Percentiles rank a stretch among this genome's conserved stretches.
Conservation (phyloP, 2,329 filamentous ascomycete genomes). For the Hymenoscyphus albidus region DNA sequence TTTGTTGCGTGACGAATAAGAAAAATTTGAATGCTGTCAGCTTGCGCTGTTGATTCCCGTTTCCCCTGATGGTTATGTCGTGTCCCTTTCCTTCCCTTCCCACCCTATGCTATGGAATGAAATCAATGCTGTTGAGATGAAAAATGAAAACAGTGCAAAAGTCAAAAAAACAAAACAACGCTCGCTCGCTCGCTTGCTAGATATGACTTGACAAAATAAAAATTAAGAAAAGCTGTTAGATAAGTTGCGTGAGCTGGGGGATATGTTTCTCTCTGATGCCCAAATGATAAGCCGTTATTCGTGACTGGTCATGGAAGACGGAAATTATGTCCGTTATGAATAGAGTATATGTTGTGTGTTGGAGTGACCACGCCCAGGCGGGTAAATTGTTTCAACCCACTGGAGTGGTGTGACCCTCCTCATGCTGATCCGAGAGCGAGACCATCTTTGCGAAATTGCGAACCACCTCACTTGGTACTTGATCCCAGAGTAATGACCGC, state of each 20-base stretch:
- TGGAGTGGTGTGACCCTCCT: slow-evolving; percentile 23
- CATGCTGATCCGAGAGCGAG: slow-evolving; percentile 59
- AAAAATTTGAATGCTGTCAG: slow-evolving; percentile 11
- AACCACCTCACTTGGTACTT: slow-evolving; percentile 88
- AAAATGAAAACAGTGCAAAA: slow-evolving; percentile 29
- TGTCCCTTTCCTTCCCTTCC: slow-evolving; percentile 10
- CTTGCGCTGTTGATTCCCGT: slow-evolving; percentile 17
- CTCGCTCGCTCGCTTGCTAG: slow-evolving; percentile 31
- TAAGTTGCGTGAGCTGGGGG: slow-evolving; percentile 47
- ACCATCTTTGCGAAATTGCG: slow-evolving; percentile 90
- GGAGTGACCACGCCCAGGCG: slow-evolving; percentile 4
- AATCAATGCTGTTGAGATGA: slow-evolving; percentile 19
- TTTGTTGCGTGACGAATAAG: slow-evolving; percentile 10
- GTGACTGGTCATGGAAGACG: slow-evolving; percentile 19
- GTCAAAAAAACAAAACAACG: slow-evolving; percentile 35
- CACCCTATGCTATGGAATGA: slow-evolving; percentile 1
- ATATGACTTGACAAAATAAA: slow-evolving; percentile 30
- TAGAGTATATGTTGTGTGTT: slow-evolving; percentile 12
- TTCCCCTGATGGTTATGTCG: slow-evolving; percentile 6
- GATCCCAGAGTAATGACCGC: slow-evolving; percentile 87
- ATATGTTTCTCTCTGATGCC: slow-evolving; percentile 36
- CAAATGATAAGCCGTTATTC: slow-evolving; percentile 27
- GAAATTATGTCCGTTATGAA: slow-evolving; percentile 13
- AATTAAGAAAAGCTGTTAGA: slow-evolving; percentile 13
- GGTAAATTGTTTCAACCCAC: slow-evolving; percentile 19